phyloP scores from a whole-genome alignment of 495 filamentous ascomycete species.

The Aspergillus steynii region DNA sequence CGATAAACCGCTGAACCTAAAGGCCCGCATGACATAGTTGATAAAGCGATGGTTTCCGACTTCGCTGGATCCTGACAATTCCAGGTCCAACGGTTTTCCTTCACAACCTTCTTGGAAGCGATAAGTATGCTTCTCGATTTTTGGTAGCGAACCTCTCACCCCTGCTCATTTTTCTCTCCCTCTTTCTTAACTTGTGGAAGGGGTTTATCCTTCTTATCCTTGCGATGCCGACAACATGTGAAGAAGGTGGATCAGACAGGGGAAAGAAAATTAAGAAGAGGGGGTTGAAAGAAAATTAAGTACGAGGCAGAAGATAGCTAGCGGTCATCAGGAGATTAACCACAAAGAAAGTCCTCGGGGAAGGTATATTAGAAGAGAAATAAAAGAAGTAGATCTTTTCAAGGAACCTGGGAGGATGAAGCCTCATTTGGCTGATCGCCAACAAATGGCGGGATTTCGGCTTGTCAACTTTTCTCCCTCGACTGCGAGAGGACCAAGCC shows the following conservation, averaged over 20 bases:
- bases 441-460: slow-evolving; percentile 15
- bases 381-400: slow-evolving; percentile 10
- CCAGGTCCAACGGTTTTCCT: slow-evolving; percentile 10
- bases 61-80: slow-evolving; percentile 25
- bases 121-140: slow-evolving; percentile 2
- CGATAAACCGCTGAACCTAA: slow-evolving; percentile 44
- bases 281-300: slow-evolving; percentile 1
- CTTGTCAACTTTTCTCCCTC: slow-evolving; percentile 12
- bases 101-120: not conserved
- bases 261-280: slow-evolving; percentile 2
- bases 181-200: not conserved
- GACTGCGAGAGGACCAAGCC: not conserved
- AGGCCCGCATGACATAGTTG: slow-evolving; percentile 39
- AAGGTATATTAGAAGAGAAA: not conserved
- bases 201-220: not conserved
- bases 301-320: not conserved
- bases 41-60: slow-evolving; percentile 17
- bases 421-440: slow-evolving; percentile 17
- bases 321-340: not conserved
- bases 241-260: slow-evolving; percentile 10
- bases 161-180: not conserved
- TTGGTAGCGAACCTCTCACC: slow-evolving; percentile 5
- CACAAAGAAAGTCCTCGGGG: not conserved
- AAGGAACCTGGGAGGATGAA: slow-evolving; percentile 10
- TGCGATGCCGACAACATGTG: slow-evolving; percentile 15